Evolutionary conservation across 2,329 filamentous ascomycete genomes (phyloP), one percentile per base, ranked within the genome.

Genomic region (Cadophora malorum): DNA sequence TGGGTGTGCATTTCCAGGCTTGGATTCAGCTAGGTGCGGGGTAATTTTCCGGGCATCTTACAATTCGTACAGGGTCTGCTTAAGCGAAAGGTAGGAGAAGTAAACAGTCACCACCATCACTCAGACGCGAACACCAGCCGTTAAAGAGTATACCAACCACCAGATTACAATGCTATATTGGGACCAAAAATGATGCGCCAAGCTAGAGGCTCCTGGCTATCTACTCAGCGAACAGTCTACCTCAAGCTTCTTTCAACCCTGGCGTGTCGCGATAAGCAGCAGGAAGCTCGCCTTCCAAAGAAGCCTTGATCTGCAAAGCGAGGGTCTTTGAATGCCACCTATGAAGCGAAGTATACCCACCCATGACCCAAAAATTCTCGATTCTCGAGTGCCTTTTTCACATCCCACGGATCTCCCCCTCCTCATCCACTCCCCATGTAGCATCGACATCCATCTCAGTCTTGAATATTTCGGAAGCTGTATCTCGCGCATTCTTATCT

Each of bases 341-440:
- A 62, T 81, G 82, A 47, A 84, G 74, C 0, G 81, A 80, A 45
- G 84, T 74, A 69, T 82, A 84, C 41, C 83, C 83, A 4, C 82
- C 82, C 76, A 83, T 82, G 70, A 80, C 83, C 82, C 82, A 85
- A 68, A 84, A 83, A 0, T 81, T 45, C 79, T 80, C 80, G 60
- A 83, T 81, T 1, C 81, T 81, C 56, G 79, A 81, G 19, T 78
- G 79, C 12, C 81, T 77, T 21, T 61, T 66, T 80, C 81, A 84
- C 77, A 77, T 80, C 19, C 56, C 64, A 56, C 64, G 64, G 25
- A 81, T 67, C 73, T 83, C 81, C 6, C 81, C 81, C 70, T 84
- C 81, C 2, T 53, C 70, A 67, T 83, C 81, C 0, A 81, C 67
- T 0, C 80, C 81, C 79, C 79, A 82, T 0, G 80, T 80, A 0